Evolutionary conservation across 2,329 filamentous ascomycete species (phyloP).

Genomic region (Neurospora crassa): DNA sequence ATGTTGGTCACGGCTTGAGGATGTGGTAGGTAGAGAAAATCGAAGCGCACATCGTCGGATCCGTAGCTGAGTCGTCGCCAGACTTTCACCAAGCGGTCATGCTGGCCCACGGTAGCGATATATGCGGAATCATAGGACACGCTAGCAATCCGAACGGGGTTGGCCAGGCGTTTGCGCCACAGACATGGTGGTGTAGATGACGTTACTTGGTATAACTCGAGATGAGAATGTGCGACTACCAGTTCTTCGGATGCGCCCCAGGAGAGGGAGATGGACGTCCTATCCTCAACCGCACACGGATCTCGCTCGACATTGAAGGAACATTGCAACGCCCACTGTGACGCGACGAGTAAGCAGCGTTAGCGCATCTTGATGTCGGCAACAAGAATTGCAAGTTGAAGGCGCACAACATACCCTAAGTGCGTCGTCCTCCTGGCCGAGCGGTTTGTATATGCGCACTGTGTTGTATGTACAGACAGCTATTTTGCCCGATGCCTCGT

Average conservation of each 20-base stretch:
- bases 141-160: slow-evolving; percentile 59
- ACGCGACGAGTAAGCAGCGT: background rate
- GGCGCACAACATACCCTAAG: slow-evolving; percentile 51
- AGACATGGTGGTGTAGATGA: slow-evolving; percentile 37
- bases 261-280: slow-evolving; percentile 48
- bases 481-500: slow-evolving; percentile 77
- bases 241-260: slow-evolving; percentile 86
- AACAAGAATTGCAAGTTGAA: background rate
- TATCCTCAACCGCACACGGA: slow-evolving; percentile 25
- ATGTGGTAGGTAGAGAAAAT: slow-evolving; percentile 84
- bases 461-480: slow-evolving; percentile 58
- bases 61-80: slow-evolving; percentile 86
- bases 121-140: slow-evolving; percentile 83
- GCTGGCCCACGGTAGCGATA: slow-evolving; percentile 69
- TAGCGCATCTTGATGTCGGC: background rate
- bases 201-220: slow-evolving; percentile 56
- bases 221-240: slow-evolving; percentile 59
- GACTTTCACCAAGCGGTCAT: slow-evolving; percentile 81
- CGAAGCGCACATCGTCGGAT: slow-evolving; percentile 73
- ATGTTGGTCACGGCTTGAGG: slow-evolving; percentile 69
- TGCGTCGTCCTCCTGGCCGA: slow-evolving; percentile 58
- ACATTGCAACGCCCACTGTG: slow-evolving; percentile 55
- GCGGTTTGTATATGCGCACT: slow-evolving; percentile 71
- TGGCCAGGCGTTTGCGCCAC: slow-evolving; percentile 70
- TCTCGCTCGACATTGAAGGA: slow-evolving; percentile 37